Evolutionary conservation across 768 basidiomycete species (phyloP).

Genomic region (Thelephora ganbajun): DNA sequence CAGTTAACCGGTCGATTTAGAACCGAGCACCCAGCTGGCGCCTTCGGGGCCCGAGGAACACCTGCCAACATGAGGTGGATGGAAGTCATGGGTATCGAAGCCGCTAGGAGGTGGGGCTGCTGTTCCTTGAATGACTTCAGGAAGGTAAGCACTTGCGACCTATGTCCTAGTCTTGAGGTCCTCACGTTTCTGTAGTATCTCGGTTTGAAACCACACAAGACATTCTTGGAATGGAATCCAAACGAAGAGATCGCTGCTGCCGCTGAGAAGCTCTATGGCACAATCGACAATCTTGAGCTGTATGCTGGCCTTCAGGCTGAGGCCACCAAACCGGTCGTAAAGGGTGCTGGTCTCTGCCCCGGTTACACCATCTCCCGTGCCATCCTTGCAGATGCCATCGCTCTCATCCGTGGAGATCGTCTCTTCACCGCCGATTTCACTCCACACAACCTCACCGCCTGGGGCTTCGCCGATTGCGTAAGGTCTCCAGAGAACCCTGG

Average conservation of each 20-base stretch:
- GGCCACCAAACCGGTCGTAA: conserved; percentile 56
- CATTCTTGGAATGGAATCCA: conserved; percentile 75
- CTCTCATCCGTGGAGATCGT: conserved; percentile 74
- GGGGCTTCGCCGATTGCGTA: conserved; percentile 78
- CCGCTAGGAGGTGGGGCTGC: conserved; percentile 65
- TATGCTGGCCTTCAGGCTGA: conserved; percentile 76
- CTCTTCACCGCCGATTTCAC: conserved; percentile 76
- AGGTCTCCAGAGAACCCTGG: conserved; percentile 58
- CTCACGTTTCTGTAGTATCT: conserved; percentile 17
- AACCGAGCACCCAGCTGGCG: conserved; percentile 55
- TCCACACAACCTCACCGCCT: conserved; percentile 65
- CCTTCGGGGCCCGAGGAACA: conserved; percentile 67
- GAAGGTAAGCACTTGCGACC: conserved; percentile 24
- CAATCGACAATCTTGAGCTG: conserved; percentile 66
- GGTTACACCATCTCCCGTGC: conserved; percentile 81
- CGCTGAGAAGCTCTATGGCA: conserved; percentile 66
- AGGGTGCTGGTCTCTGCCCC: conserved; percentile 77
- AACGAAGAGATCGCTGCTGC: conserved; percentile 50
- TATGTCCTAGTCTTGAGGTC: neutral
- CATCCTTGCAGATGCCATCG: conserved; percentile 76
- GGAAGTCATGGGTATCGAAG: conserved; percentile 77
- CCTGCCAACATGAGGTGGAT: conserved; percentile 58
- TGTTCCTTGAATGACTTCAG: conserved; percentile 80
- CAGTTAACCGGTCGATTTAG: conserved; percentile 19
- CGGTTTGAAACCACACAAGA: conserved; percentile 56